Evolutionary conservation across 108 stramenopile genomes (phyloP).

Genomic region (Cyclotella choctawhatcheeana): DNA sequence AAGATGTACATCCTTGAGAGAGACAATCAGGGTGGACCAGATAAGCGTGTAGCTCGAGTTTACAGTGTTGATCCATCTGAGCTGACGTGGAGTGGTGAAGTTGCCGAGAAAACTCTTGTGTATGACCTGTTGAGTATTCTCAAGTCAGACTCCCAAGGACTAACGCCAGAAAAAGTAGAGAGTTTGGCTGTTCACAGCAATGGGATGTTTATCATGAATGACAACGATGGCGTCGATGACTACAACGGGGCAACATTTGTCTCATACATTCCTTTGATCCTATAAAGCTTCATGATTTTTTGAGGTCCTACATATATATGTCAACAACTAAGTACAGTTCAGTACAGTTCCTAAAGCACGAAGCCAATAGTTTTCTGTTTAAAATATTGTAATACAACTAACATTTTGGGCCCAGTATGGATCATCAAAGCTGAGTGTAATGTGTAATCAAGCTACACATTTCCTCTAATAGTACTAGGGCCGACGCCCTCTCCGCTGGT

Average conservation of each 20-base stretch:
- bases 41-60: conserved; percentile 70
- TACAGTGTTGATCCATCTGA: conserved; percentile 55
- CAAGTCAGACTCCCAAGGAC: conserved; percentile 21
- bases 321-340: background rate
- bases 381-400: no score
- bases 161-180: conserved; percentile 67
- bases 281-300: background rate
- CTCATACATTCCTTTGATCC: background rate
- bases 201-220: conserved; percentile 67
- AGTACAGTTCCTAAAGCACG: no score
- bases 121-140: conserved; percentile 51
- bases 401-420: no score
- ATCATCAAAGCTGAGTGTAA: no score
- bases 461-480: no score
- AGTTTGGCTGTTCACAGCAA: conserved; percentile 55
- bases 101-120: conserved; percentile 51
- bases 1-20: conserved; percentile 71
- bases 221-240: conserved; percentile 83
- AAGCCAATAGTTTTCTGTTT: no score
- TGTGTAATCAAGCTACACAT: no score
- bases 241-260: conserved; percentile 50
- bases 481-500: no score
- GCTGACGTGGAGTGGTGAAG: conserved; percentile 36
- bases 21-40: conserved; percentile 75
- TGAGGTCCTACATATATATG: no score